Conservation (phyloP, 805 yeast genomes). For the Allodekkera sacchari region DNA sequence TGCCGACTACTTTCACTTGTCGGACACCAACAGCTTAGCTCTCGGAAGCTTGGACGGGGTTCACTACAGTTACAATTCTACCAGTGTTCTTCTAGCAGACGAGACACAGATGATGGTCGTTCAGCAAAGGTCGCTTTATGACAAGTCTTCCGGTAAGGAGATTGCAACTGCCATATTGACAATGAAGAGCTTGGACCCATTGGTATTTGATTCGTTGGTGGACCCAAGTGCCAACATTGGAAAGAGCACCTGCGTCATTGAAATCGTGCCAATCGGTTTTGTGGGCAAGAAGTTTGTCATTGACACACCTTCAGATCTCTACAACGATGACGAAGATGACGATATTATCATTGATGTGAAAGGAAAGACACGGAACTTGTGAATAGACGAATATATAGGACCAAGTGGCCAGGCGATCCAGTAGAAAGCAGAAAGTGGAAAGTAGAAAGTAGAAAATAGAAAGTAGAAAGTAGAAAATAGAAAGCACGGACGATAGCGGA, state of each 20-base stretch:
- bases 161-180: conserved; percentile 19
- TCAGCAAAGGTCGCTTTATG: conserved; percentile 21
- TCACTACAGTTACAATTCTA: conserved; percentile 15
- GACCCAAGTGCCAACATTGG: conserved; percentile 20
- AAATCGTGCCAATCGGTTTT: conserved; percentile 16
- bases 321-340: conserved; percentile 6
- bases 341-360: conserved; percentile 21
- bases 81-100: conserved; percentile 14
- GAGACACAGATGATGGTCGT: conserved; percentile 19
- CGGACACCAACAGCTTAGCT: conserved; percentile 17
- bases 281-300: conserved; percentile 15
- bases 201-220: conserved; percentile 12
- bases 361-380: conserved; percentile 20
- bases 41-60: conserved; percentile 23
- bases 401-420: conserved; percentile 2
- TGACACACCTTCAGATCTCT: conserved; percentile 15
- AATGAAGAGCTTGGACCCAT: conserved; percentile 13
- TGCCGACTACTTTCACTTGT: conserved; percentile 16
- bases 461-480: too few relatives aligned
- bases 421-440: too few relatives aligned
- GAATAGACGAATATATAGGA: background rate
- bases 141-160: conserved; percentile 16
- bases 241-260: conserved; percentile 18
- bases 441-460: too few relatives aligned
- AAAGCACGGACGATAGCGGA: too few relatives aligned